phyloP scores from a whole-genome alignment of 1,284 basidiomycete species.

The Gomphus bonarii region DNA sequence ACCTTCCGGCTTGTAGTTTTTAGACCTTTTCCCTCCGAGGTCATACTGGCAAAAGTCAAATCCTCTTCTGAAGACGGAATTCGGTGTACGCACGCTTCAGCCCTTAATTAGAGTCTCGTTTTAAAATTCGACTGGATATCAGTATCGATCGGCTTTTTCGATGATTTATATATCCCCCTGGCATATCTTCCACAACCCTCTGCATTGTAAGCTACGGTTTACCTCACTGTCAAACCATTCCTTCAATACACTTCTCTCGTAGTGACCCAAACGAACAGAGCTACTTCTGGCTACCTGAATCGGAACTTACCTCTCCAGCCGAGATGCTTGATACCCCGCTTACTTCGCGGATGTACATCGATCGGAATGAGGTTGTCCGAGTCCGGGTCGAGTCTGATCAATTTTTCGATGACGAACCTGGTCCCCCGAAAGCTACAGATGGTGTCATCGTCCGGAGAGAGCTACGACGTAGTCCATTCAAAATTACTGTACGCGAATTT shows the following conservation, averaged over 20 bases:
- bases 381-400: slow-evolving; percentile 82
- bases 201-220: slow-evolving; percentile 49
- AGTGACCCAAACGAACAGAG: slow-evolving; percentile 77
- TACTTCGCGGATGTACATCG: slow-evolving; percentile 77
- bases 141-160: slow-evolving; percentile 92
- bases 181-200: slow-evolving; percentile 68
- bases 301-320: slow-evolving; percentile 41
- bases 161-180: slow-evolving; percentile 78
- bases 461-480: not conserved
- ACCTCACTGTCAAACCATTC: not conserved
- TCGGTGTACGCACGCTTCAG: slow-evolving; percentile 44
- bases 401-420: slow-evolving; percentile 88
- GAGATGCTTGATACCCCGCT: slow-evolving; percentile 62
- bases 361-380: slow-evolving; percentile 74
- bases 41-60: slow-evolving; percentile 82
- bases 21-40: slow-evolving; percentile 84
- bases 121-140: slow-evolving; percentile 7
- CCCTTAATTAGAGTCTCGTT: not conserved
- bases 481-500: not conserved
- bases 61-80: slow-evolving; percentile 78
- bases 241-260: slow-evolving; percentile 5
- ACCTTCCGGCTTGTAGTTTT: slow-evolving; percentile 87
- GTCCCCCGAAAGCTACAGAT: slow-evolving; percentile 65
- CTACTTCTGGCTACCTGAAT: slow-evolving; percentile 68
- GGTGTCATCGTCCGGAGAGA: slow-evolving; percentile 49